A percentile compares a stretch with the other conserved stretches of the same genome.
These are phyloP conservation scores for Aspergillus quadrilineatus DNA, from an alignment of 2,329 filamentous ascomycete species.

Conservation along the genomic window DNA sequence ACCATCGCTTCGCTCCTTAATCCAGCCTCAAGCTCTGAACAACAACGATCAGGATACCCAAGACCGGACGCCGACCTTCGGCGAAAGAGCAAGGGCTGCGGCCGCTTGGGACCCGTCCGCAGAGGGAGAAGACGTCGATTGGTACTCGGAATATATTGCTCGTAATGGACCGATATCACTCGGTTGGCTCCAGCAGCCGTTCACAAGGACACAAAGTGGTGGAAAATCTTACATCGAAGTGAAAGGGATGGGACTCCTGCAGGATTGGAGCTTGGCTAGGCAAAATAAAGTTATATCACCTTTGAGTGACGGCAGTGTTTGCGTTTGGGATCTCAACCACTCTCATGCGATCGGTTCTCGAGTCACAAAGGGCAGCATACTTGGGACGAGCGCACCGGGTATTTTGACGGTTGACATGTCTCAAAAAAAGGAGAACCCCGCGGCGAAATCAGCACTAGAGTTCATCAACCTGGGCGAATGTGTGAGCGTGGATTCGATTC, in stretches of 20 bases:
- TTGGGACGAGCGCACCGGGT: conserved; percentile 65
- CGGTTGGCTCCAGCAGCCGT: conserved; percentile 72
- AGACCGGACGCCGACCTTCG: conserved; percentile 22
- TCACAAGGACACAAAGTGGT: conserved; percentile 34
- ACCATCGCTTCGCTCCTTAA: conserved; percentile 33
- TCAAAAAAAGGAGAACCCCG: conserved; percentile 50
- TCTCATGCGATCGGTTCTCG: conserved; percentile 31
- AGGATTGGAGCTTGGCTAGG: conserved; percentile 52
- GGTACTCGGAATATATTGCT: conserved; percentile 88
- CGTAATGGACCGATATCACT: conserved; percentile 71
- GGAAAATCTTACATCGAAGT: conserved; percentile 57
- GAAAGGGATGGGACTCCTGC: conserved; percentile 70
- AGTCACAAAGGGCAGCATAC: conserved; percentile 55
- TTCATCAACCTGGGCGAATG: conserved; percentile 68
- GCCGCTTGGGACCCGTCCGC: conserved; percentile 83
- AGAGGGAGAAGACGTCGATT: conserved; percentile 68
- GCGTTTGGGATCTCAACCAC: conserved; percentile 72
- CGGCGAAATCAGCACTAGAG: conserved; percentile 31
- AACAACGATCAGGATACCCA: conserved; percentile 2
- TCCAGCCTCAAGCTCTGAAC: conserved; percentile 27
- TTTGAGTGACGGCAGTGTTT: conserved; percentile 83
- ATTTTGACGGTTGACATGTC: conserved; percentile 69
- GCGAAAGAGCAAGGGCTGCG: conserved; percentile 32
- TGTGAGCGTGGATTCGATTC: conserved; percentile 71
- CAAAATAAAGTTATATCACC: conserved; percentile 68